These are phyloP conservation scores for Mycosphaerelloides madeirae DNA, from an alignment of 2,329 filamentous ascomycete genomes.

Conservation along the genomic window DNA sequence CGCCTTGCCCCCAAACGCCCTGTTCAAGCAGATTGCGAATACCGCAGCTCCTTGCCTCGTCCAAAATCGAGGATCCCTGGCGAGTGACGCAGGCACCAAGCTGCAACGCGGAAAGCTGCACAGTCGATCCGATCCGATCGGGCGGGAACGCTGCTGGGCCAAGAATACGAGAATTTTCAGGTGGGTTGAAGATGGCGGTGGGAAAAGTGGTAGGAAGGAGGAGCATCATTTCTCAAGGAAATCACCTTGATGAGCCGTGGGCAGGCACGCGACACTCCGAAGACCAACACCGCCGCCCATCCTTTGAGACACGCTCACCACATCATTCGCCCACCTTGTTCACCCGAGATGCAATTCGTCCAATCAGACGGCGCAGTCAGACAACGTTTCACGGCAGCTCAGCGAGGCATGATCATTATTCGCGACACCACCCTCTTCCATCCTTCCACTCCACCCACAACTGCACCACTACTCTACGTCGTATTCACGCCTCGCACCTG, in stretches of 20 bases:
- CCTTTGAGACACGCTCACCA: background rate
- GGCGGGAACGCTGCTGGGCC: background rate
- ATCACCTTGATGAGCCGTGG: background rate
- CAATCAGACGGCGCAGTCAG: background rate
- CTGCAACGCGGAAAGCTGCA: background rate
- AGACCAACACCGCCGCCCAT: background rate
- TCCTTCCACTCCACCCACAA: background rate
- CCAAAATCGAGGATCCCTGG: background rate
- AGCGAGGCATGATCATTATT: background rate
- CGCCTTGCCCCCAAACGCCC: background rate
- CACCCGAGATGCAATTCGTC: background rate
- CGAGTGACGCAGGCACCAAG: background rate
- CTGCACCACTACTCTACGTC: no score
- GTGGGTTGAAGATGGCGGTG: background rate
- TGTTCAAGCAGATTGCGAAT: background rate
- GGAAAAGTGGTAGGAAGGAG: background rate
- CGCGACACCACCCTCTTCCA: background rate
- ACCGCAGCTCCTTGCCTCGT: background rate
- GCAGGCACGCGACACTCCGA: background rate
- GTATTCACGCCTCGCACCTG: no score
- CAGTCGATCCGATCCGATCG: background rate
- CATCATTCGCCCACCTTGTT: background rate
- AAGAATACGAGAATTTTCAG: background rate
- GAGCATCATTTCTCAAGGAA: background rate
- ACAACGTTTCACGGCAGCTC: background rate